phyloP scores from a whole-genome alignment of 345 rosid genomes.

The Eucalyptus grandis region DNA sequence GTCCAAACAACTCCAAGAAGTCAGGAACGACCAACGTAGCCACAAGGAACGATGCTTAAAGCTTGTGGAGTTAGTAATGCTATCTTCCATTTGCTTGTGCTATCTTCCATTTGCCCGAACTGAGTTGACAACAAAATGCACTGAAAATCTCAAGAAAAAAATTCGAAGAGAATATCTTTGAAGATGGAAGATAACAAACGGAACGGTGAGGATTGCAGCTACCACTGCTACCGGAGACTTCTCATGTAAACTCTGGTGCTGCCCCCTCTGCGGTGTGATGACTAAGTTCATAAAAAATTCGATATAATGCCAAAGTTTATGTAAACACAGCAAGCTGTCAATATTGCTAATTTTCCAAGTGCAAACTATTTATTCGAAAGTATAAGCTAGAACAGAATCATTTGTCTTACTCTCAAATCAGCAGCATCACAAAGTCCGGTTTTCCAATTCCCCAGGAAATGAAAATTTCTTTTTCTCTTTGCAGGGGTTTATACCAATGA shows the following conservation, averaged over 20 bases:
- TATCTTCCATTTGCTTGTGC: no score
- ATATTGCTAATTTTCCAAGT: neutral
- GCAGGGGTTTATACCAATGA: neutral
- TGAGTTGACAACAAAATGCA: no score
- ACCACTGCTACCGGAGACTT: no score
- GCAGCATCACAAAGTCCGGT: neutral
- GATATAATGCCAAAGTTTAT: neutral
- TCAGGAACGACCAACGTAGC: neutral
- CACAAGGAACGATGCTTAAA: no score
- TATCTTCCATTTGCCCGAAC: no score
- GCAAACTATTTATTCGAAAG: neutral
- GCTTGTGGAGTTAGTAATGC: no score
- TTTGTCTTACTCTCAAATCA: neutral
- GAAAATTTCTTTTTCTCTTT: neutral
- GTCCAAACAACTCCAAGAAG: no score
- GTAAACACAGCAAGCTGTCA: neutral
- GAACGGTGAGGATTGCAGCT: no score
- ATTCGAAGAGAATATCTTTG: no score
- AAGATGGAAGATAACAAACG: no score
- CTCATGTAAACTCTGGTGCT: no score
- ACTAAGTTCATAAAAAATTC: neutral
- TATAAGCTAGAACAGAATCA: neutral
- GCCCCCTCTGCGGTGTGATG: neutral
- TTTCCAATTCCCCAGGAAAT: neutral
- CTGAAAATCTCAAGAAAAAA: no score